Evolutionary conservation across 2,329 filamentous ascomycete species (phyloP).

Genomic region (Pyrenophora teres): DNA sequence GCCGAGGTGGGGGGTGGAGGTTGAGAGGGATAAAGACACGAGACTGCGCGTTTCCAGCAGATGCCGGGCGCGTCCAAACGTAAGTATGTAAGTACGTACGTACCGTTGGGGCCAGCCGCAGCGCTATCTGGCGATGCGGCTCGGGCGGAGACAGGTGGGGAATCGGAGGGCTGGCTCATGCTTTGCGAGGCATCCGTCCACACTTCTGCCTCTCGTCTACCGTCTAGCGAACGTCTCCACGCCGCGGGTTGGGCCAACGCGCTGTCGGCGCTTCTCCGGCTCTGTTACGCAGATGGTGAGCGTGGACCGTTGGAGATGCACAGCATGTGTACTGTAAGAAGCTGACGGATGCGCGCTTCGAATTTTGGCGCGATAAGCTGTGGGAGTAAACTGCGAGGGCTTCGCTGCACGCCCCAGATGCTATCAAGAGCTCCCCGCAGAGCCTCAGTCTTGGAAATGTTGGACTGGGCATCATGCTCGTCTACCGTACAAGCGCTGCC

Average conservation of each 20-base stretch:
- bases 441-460: conserved; percentile 6
- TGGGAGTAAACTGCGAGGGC: no score
- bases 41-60: not conserved
- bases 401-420: not conserved
- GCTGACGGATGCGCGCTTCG: not conserved
- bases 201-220: conserved; percentile 8
- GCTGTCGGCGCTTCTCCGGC: conserved; percentile 7
- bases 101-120: conserved; percentile 50
- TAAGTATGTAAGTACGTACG: conserved; percentile 9
- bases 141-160: conserved; percentile 28
- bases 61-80: not conserved
- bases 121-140: conserved; percentile 44
- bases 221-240: conserved; percentile 9
- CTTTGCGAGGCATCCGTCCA: not conserved
- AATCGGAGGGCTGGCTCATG: conserved; percentile 19
- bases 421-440: conserved; percentile 8
- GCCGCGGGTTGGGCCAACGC: conserved; percentile 1
- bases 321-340: no score
- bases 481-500: not conserved
- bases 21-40: conserved; percentile 2
- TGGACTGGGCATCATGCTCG: not conserved
- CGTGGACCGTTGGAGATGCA: no score
- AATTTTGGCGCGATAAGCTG: no score
- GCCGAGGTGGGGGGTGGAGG: conserved; percentile 4
- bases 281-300: no score